Conservation (phyloP, 805 yeast species). For the Sugiyamaella qingdaonensis region DNA sequence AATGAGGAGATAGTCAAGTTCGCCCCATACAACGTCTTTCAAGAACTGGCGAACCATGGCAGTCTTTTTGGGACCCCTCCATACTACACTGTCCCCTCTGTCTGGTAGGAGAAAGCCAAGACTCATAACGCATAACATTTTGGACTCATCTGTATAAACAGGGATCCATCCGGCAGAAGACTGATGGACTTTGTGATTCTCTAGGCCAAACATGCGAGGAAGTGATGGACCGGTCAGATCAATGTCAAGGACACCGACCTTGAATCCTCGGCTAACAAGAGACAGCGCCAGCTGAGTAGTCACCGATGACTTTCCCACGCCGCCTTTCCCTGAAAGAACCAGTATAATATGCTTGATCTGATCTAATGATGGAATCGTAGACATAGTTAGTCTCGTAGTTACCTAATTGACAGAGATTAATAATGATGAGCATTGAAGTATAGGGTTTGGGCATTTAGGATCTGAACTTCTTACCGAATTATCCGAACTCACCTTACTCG, state of each 20-base stretch:
- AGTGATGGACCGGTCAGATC: conserved; percentile 96
- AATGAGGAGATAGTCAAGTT: conserved; percentile 67
- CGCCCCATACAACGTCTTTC: conserved; percentile 88
- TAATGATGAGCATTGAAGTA: neutral
- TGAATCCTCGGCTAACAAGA: conserved; percentile 61
- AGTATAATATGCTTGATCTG: conserved; percentile 72
- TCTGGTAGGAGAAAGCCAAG: conserved; percentile 81
- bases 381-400: neutral
- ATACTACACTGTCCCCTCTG: conserved; percentile 86
- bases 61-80: conserved; percentile 98
- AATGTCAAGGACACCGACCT: conserved; percentile 92
- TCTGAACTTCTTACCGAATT: too few relatives aligned
- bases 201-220: conserved; percentile 95
- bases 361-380: conserved; percentile 31
- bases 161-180: conserved; percentile 89
- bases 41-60: conserved; percentile 96
- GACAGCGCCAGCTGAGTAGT: conserved; percentile 92
- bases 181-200: conserved; percentile 73
- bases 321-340: conserved; percentile 91
- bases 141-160: conserved; percentile 47
- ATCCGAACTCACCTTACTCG: too few relatives aligned
- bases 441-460: too few relatives aligned
- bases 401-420: neutral
- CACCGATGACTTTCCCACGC: conserved; percentile 95
- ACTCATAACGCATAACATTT: conserved; percentile 68